These are phyloP conservation scores for Pyrenophora seminiperda DNA, from an alignment of 2,329 filamentous ascomycete genomes.

Conservation along the genomic window DNA sequence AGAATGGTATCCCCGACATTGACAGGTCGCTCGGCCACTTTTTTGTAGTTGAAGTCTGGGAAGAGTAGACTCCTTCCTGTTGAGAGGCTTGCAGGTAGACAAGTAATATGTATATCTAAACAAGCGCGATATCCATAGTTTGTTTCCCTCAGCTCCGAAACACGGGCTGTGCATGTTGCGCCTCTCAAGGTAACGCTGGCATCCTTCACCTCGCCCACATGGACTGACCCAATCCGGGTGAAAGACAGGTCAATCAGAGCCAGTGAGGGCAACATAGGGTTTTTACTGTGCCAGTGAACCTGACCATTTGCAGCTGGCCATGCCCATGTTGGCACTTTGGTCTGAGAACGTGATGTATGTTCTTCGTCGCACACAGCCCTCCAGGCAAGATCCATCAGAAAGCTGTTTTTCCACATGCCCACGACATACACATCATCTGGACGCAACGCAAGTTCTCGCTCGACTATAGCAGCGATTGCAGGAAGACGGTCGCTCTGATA, in stretches of 20 bases:
- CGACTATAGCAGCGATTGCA: not conserved
- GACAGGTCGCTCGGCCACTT: rapidly evolving
- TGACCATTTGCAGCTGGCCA: not conserved
- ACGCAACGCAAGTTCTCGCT: not conserved
- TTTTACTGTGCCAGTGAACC: not conserved
- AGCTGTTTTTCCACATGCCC: not conserved
- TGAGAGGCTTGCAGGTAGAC: not conserved
- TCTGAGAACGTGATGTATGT: not conserved
- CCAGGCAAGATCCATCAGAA: not conserved
- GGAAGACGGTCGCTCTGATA: not conserved
- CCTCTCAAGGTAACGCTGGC: not conserved
- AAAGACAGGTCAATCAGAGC: not conserved
- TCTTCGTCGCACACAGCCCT: not conserved
- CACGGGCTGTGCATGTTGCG: not conserved
- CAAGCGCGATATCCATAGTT: too few relatives aligned
- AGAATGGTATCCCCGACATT: not conserved
- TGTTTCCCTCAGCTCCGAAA: not conserved
- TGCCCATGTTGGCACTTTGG: not conserved
- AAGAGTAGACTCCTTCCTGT: rapidly evolving
- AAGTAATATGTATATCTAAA: not conserved
- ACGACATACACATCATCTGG: not conserved
- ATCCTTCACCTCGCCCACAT: not conserved
- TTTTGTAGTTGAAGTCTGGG: not conserved
- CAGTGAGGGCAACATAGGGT: not conserved
- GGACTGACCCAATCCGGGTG: not conserved